phyloP scores from a whole-genome alignment of 73 alveolate species.

The Paramecium bursaria region DNA sequence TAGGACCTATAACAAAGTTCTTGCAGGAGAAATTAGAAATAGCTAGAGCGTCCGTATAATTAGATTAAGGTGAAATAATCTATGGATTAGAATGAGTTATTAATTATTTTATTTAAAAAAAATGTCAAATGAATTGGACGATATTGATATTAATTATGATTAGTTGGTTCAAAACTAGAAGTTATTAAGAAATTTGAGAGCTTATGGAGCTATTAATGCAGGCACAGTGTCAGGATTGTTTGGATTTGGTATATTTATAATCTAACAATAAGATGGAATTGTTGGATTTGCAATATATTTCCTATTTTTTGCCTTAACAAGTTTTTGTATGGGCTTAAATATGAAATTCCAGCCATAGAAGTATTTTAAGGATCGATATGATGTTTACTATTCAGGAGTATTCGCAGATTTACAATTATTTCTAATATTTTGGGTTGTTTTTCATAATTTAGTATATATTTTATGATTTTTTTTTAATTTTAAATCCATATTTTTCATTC shows the following conservation, averaged over 20 bases:
- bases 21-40: slow-evolving; percentile 25
- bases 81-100: no score
- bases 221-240: background rate
- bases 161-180: no score
- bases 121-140: no score
- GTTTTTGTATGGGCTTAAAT: slow-evolving; percentile 29
- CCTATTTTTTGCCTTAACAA: background rate
- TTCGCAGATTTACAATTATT: slow-evolving; percentile 27
- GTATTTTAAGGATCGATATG: slow-evolving; percentile 4
- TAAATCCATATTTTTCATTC: no score
- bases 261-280: slow-evolving; percentile 13
- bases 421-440: slow-evolving; percentile 49
- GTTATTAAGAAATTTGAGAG: no score
- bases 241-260: background rate
- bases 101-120: no score
- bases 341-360: slow-evolving; percentile 1
- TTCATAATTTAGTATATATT: slow-evolving; percentile 40
- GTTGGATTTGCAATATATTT: slow-evolving; percentile 32
- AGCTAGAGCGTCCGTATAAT: no score
- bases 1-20: slow-evolving; percentile 9
- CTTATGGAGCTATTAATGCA: no score
- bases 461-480: slow-evolving; percentile 14
- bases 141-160: no score
- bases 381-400: slow-evolving; percentile 20
- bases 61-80: no score